Conservation (phyloP, 140 eudicot species). For the Bidens hawaiensis region DNA sequence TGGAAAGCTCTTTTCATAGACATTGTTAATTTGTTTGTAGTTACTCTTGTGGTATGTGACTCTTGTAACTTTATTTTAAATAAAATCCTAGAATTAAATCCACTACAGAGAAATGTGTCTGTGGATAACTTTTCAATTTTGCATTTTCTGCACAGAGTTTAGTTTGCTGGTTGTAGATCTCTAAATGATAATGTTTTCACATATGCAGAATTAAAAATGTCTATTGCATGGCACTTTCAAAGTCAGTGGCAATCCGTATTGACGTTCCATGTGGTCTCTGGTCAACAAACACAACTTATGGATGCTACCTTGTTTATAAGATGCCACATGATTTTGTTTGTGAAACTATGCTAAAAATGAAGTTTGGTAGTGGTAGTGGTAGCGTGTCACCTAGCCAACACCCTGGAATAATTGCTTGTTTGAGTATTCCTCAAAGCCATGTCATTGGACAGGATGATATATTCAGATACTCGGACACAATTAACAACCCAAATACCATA, state of each 20-base stretch:
- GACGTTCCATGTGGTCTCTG: neutral
- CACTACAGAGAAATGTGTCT: no score
- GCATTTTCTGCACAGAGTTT: no score
- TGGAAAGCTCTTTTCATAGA: no score
- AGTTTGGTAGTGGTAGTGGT: neutral
- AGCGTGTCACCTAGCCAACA: no score
- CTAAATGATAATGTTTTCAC: neutral
- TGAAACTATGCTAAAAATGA: neutral
- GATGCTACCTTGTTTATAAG: conserved; percentile 12
- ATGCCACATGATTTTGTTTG: neutral
- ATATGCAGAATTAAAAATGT: neutral
- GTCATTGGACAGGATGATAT: neutral
- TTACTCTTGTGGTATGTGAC: no score
- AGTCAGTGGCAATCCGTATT: neutral
- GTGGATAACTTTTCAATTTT: no score
- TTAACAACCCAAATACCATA: neutral
- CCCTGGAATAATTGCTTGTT: no score
- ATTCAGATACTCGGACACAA: neutral
- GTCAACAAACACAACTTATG: conserved; percentile 10
- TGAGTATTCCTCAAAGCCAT: conserved; percentile 12
- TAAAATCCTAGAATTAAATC: no score
- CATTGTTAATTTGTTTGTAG: no score
- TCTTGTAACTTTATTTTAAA: no score
- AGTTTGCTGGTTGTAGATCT: no score
- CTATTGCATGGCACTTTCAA: neutral